Evolutionary conservation across 2,329 filamentous ascomycete species (phyloP).

Genomic region (Aplosporella prunicola): DNA sequence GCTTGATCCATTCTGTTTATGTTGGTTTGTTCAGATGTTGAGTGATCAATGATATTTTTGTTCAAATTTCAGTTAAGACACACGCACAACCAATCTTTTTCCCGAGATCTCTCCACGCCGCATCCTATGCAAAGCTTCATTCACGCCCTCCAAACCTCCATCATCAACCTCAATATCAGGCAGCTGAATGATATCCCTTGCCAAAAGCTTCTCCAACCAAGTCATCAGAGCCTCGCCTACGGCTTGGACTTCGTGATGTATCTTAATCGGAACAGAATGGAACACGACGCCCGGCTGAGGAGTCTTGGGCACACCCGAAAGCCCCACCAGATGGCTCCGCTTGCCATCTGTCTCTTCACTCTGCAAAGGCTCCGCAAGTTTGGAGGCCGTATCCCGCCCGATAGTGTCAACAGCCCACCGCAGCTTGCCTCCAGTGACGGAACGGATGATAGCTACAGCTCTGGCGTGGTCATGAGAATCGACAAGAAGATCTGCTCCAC

Average conservation of each 20-base stretch:
- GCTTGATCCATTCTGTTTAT: too few species aligned
- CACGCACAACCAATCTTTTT: constrained; percentile 58
- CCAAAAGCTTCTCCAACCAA: constrained; percentile 61
- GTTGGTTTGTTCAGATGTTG: too few species aligned
- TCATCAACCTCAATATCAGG: constrained; percentile 58
- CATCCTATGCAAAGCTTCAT: constrained; percentile 57
- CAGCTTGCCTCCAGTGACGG: constrained; percentile 7
- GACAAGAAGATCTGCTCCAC: constrained; percentile 10
- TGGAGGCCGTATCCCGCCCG: constrained; percentile 3
- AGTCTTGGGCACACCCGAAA: constrained; percentile 58
- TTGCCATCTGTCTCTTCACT: constrained; percentile 1
- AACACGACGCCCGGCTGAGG: constrained; percentile 40
- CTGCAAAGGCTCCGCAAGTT: constrained; percentile 3
- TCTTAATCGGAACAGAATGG: constrained; percentile 64
- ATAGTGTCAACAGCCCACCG: constrained; percentile 8
- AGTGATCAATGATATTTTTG: too few species aligned
- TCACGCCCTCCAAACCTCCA: constrained; percentile 57
- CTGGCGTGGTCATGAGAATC: constrained; percentile 7
- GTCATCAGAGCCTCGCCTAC: constrained; percentile 53
- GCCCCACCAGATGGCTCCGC: constrained; percentile 51
- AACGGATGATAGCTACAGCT: constrained; percentile 8
- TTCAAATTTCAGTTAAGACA: too few species aligned
- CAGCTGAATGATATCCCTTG: constrained; percentile 42
- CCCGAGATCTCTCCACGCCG: constrained; percentile 57
- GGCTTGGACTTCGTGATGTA: constrained; percentile 59